These are phyloP conservation scores for Rhazya stricta DNA, from an alignment of 257 asterid genomes.

Conservation along the genomic window DNA sequence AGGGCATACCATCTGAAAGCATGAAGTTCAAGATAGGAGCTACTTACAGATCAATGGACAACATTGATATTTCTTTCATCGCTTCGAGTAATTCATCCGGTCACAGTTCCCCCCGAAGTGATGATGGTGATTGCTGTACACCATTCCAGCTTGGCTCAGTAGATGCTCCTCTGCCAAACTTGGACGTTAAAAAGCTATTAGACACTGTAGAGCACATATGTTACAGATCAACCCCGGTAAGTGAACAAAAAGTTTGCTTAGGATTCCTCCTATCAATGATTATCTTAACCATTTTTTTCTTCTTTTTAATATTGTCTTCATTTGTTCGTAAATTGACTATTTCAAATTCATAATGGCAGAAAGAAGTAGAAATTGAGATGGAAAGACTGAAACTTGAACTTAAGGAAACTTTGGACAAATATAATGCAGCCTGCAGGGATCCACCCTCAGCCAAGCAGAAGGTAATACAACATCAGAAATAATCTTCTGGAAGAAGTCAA, in stretches of 20 bases:
- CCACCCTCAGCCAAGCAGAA: slow-evolving; percentile 55
- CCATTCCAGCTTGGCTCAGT: slow-evolving; percentile 13
- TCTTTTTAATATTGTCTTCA: not conserved
- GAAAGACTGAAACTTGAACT: slow-evolving; percentile 54
- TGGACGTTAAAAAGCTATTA: slow-evolving; percentile 17
- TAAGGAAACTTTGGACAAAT: slow-evolving; percentile 65
- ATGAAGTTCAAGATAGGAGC: slow-evolving; percentile 13
- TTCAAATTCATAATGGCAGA: slow-evolving; percentile 9
- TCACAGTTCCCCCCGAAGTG: slow-evolving; percentile 14
- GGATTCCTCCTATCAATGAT: not conserved
- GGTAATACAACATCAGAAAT: slow-evolving; percentile 29
- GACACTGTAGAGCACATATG: slow-evolving; percentile 20
- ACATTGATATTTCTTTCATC: slow-evolving; percentile 18
- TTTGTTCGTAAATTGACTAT: not conserved
- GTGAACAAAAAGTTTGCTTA: slow-evolving; percentile 15
- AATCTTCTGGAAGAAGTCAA: not conserved
- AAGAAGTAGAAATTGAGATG: slow-evolving; percentile 38
- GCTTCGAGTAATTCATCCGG: slow-evolving; percentile 18
- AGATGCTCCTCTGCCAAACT: slow-evolving; percentile 30
- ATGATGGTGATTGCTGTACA: slow-evolving; percentile 22
- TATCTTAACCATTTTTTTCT: not conserved
- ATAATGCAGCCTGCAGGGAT: slow-evolving; percentile 66
- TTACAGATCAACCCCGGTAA: slow-evolving; percentile 33
- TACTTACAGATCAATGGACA: slow-evolving; percentile 15
- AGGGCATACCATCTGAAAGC: slow-evolving; percentile 20